phyloP scores from a whole-genome alignment of 805 yeast species.

The Wickerhamomyces canadensis region DNA sequence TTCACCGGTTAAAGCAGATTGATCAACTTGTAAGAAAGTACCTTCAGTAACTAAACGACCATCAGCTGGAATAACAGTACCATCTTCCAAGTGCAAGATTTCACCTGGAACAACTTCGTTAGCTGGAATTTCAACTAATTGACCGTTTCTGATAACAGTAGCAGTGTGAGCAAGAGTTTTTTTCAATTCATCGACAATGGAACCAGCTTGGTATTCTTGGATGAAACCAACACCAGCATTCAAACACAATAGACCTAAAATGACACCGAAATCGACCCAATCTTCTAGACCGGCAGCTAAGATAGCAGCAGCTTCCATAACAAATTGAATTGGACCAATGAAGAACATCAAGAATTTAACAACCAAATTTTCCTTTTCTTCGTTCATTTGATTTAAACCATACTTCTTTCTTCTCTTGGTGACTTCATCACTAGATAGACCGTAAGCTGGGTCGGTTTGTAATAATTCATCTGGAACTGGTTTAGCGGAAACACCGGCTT shows the following conservation, averaged over 20 bases:
- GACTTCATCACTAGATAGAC: conserved; percentile 77
- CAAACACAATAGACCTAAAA: conserved; percentile 77
- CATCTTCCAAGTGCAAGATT: conserved; percentile 86
- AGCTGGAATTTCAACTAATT: conserved; percentile 67
- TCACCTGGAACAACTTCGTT: conserved; percentile 94
- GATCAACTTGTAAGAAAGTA: conserved; percentile 85
- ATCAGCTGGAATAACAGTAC: conserved; percentile 89
- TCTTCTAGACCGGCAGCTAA: conserved; percentile 95
- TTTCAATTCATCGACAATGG: conserved; percentile 93
- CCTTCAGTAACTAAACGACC: conserved; percentile 86
- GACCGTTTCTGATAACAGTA: conserved; percentile 77
- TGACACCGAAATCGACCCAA: conserved; percentile 99
- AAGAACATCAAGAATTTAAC: conserved; percentile 82
- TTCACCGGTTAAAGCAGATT: conserved; percentile 97
- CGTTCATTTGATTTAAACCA: conserved; percentile 88
- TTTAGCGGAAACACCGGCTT: conserved; percentile 55
- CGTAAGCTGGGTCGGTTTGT: conserved; percentile 73
- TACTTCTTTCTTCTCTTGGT: conserved; percentile 80
- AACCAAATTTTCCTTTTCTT: conserved; percentile 74
- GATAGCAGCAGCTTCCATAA: conserved; percentile 95
- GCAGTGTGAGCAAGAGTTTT: conserved; percentile 92
- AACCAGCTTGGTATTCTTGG: conserved; percentile 97
- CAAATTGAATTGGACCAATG: conserved; percentile 95
- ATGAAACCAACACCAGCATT: conserved; percentile 94
- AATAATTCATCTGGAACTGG: conserved; percentile 83